Base-by-base conservation (phyloP, 805 yeast genomes). In the Sugiyamaella mastotermitis region DNA sequence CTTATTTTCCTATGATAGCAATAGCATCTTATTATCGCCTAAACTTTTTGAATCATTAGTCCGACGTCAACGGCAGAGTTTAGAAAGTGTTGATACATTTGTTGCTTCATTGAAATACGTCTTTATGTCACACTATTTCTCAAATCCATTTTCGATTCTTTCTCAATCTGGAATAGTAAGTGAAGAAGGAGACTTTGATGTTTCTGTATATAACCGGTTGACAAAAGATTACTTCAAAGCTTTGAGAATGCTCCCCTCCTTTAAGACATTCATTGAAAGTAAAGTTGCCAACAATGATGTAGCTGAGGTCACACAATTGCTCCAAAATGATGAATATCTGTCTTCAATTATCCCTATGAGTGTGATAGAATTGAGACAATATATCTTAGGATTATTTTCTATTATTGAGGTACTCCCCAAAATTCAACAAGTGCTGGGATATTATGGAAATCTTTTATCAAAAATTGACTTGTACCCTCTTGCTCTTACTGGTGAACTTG, bases 161-260 rank as follows among this genome's bases (percentile, higher is more conserved):
- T 19, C 41, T 18, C 32, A 31, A 34, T 13, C 23, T 25, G 15
- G 15, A 18, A 19, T 17, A 26, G 13, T 16, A 3, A 45, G 40
- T 8, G 30, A 29, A 15, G 24, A 35, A 11, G 18, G 31, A 28
- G 31, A 15, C 17, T 19, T 15, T 11, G 27, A 30, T 16, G 33
- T 18, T 3, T 32, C 39, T 4, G 38, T 35, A 3, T 20, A 13
- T n/a, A 14, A 15, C 4, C 10, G 35, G 10, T 9, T 41, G 19
- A 40, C 48, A 1, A 34, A 49, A 3, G 31, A 36, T 3, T 52
- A 62, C 31, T 33, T 40, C 10, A 31, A 35, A 3, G 57, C 63
- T 1, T 37, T 65, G 1, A 51, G 66, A 27, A 49, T 53, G 48
- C 46, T 66, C 22, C 64, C 66, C 0, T 64, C 72, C 0, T 65